A percentile compares a stretch with the other conserved stretches of the same genome.
These are phyloP conservation scores for Chalaropsis thielavioides DNA, from an alignment of 2,329 filamentous ascomycete genomes.

Conservation along the genomic window DNA sequence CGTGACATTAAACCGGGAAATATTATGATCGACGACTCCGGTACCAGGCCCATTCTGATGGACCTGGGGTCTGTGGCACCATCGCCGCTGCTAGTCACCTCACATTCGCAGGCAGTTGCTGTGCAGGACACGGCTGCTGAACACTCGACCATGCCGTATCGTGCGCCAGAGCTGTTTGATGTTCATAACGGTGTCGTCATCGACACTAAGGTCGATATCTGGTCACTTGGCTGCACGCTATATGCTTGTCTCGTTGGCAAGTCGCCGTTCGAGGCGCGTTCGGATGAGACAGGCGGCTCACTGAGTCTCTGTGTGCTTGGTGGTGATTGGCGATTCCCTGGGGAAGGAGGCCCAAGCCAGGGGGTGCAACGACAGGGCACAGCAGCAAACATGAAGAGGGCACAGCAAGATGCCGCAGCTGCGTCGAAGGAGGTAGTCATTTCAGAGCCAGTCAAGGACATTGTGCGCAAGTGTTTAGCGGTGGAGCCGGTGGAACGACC, in stretches of 20 bases:
- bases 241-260: conserved; percentile 95
- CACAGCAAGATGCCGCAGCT: conserved; percentile 12
- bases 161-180: conserved; percentile 93
- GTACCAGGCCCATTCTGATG: conserved; percentile 84
- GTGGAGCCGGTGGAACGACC: conserved; percentile 82
- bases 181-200: conserved; percentile 85
- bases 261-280: conserved; percentile 88
- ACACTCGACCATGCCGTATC: conserved; percentile 96
- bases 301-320: conserved; percentile 83
- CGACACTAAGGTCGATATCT: conserved; percentile 95
- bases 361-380: conserved; percentile 33
- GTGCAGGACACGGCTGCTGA: conserved; percentile 92
- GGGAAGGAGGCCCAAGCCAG: conserved; percentile 55
- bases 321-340: conserved; percentile 93
- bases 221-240: conserved; percentile 93
- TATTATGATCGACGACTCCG: conserved; percentile 95
- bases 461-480: conserved; percentile 72
- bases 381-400: conserved; percentile 19
- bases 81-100: conserved; percentile 78
- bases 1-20: conserved; percentile 97
- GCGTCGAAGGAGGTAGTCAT: conserved; percentile 39
- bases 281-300: conserved; percentile 88
- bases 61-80: conserved; percentile 84
- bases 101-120: conserved; percentile 74
- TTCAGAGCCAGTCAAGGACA: conserved; percentile 68